phyloP scores from a whole-genome alignment of 2,329 filamentous ascomycete genomes.

The Stachybotrys chlorohalonatus region DNA sequence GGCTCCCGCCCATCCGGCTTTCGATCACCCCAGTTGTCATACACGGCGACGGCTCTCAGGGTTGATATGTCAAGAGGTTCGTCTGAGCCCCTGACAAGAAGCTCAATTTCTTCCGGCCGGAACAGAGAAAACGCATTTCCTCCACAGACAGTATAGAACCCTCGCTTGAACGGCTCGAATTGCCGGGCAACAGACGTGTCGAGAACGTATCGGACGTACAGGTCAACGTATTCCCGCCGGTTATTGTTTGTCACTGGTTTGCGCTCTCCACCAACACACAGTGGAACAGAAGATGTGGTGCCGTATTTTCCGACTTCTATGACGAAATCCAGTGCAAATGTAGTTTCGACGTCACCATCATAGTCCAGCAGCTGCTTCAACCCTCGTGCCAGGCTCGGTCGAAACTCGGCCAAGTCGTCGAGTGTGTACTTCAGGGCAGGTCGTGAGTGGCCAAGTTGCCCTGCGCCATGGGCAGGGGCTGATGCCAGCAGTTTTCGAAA shows the following conservation, averaged over 20 bases:
- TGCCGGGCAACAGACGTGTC: constrained; percentile 71
- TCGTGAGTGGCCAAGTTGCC: constrained; percentile 46
- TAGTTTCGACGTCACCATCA: constrained; percentile 72
- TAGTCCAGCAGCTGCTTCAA: constrained; percentile 70
- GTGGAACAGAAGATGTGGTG: constrained; percentile 52
- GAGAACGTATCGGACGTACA: constrained; percentile 73
- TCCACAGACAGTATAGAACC: constrained; percentile 86
- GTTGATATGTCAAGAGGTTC: constrained; percentile 72
- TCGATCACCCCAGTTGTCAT: constrained; percentile 65
- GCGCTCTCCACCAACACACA: constrained; percentile 65
- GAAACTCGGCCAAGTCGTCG: constrained; percentile 75
- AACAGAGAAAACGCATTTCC: constrained; percentile 84
- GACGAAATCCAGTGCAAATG: constrained; percentile 76
- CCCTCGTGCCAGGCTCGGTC: constrained; percentile 66
- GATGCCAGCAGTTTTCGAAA: constrained; percentile 80
- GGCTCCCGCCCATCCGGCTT: constrained; percentile 52
- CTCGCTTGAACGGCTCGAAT: constrained; percentile 88
- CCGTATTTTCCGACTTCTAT: constrained; percentile 72
- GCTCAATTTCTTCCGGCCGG: constrained; percentile 82
- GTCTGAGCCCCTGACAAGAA: constrained; percentile 77
- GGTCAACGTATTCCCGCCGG: constrained; percentile 74
- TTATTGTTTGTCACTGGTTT: constrained; percentile 77
- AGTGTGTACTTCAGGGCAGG: constrained; percentile 64
- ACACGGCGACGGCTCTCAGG: constrained; percentile 66
- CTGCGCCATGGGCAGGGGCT: constrained; percentile 52